Evolutionary conservation across 208 protist species (phyloP), one percentile per base, ranked within the genome.

Genomic region (Polymyxa betae): DNA sequence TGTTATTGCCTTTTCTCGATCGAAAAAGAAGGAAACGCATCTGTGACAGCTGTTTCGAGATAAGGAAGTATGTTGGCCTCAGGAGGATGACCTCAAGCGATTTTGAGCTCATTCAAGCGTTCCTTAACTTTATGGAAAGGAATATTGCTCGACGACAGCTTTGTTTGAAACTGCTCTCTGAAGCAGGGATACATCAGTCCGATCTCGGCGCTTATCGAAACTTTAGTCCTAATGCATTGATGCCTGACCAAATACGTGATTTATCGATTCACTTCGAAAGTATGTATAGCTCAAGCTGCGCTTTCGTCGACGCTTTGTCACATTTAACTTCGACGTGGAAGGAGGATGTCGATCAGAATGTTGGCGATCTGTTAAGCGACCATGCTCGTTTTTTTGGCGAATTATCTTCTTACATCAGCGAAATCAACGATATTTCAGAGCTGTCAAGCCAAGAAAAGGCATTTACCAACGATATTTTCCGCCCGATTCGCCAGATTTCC

Each of bases 311-410:
- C 40, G n/a, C 16, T 82, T 20, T 82, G n/a, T 45, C 72, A 5
- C 35, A 82, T 5, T n/a, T 82, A 20, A 20, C 35, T 40, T 82
- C 72, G 16, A 45, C 16, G 5, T 82, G 72, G 72, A 5, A 82
- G n/a, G 72, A 40, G 72, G 16, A 82, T 5, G 10, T 38, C 35
- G 5, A 35, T 12, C 16, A 82, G n/a, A 45, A 35, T 12, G 35
- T 82, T 43, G 72, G 72, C 12, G n/a, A 5, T n/a, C 12, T 82
- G n/a, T n/a, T 82, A 35, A 82, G 72, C 72, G n/a, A 35, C 72
- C 72, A 82, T 43, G 72, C 72, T 40, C 40, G 72, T 82, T 43
- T 82, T 82, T 82, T 82, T 43, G 72, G 72, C 72, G 72, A 82
- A 82, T 20, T 82, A 5, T 82, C 72, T 16, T 43, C n/a, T 5